Base-by-base conservation (phyloP, 495 filamentous ascomycete genomes). In the Rusavskia elegans region DNA sequence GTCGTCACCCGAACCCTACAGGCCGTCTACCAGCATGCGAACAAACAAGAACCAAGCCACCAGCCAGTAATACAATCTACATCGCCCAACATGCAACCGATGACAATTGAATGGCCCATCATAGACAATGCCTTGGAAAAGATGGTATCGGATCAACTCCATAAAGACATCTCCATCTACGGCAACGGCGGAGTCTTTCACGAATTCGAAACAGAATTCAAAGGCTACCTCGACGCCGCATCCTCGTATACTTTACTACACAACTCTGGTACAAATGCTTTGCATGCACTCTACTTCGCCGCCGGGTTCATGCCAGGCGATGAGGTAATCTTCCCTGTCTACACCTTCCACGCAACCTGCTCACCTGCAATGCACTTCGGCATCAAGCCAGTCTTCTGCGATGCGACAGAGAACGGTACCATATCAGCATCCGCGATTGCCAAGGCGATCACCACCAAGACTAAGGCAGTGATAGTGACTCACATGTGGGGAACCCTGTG, bases 321-420 rank as follows among this genome's bases (percentile, higher is more conserved):
- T 20, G 51, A 53, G 27, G 44, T 53, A 9, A 48, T 48, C 48
- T 53, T 48, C 29, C 51, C 51, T 5, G 51, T 53, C 41, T 48
- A 53, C n/a, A 53, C 40, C 29, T 53, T 53, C 27, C 44, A 41
- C 38, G 51, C 51, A 35, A 53, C 51, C n/a, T 48, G 42, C 30
- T 49, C 52, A 27, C 52, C 52, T 9, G 44, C 44, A 16, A 48
- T 53, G 45, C 44, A 53, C 32, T 53, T 49, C 30, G 52, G 44
- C 19, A 49, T 49, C 23, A n/a, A 19, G 6, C 52, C 44, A 38
- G 29, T 53, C 41, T 53, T 49, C 35, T 53, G 41, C 21, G 44
- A 53, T 14, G 45, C 32, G 5, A 29, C 13, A 5, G 11, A 17
- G 19, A 30, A 49, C 37, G 44, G 52, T 14, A 49, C n/a, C 30